A percentile compares a stretch with the other conserved stretches of the same genome.
Conservation (phyloP, 345 rosid genomes). For the Lepidium didymum region DNA sequence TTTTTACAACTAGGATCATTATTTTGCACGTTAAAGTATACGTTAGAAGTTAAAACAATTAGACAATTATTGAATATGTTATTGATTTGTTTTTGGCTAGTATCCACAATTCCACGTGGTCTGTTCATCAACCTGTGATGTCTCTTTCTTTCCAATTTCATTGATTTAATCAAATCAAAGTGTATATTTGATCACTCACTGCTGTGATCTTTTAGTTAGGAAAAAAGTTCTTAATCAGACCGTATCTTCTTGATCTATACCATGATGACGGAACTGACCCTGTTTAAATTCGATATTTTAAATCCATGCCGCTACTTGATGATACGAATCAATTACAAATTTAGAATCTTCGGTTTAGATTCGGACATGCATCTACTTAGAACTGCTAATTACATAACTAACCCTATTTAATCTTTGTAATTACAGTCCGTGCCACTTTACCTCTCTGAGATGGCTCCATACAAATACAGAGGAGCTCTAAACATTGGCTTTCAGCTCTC, state of each 20-base stretch:
- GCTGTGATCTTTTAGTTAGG: not conserved
- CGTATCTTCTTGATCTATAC: not conserved
- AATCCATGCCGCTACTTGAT: not conserved
- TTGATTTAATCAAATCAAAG: no score
- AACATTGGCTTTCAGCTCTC: slow-evolving; percentile 93
- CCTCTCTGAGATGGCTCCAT: slow-evolving; percentile 97
- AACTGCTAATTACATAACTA: not conserved
- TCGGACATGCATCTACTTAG: slow-evolving; percentile 19
- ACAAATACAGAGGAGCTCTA: slow-evolving; percentile 83
- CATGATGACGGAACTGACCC: not conserved
- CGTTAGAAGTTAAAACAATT: not conserved
- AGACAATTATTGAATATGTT: not conserved
- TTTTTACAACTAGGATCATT: not conserved
- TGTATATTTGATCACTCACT: not conserved
- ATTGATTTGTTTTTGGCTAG: not conserved
- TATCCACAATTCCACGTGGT: slow-evolving; percentile 27
- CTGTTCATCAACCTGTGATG: slow-evolving; percentile 2
- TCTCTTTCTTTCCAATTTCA: slow-evolving; percentile 4
- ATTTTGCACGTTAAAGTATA: not conserved
- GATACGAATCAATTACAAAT: not conserved
- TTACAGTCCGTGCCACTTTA: slow-evolving; percentile 92
- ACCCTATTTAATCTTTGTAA: not conserved
- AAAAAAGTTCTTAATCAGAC: slow-evolving; percentile 21
- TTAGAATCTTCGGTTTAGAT: not conserved
- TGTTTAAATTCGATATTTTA: not conserved